Evolutionary conservation across 306 rosid genomes (phyloP).

Genomic region (Vigna mungo): DNA sequence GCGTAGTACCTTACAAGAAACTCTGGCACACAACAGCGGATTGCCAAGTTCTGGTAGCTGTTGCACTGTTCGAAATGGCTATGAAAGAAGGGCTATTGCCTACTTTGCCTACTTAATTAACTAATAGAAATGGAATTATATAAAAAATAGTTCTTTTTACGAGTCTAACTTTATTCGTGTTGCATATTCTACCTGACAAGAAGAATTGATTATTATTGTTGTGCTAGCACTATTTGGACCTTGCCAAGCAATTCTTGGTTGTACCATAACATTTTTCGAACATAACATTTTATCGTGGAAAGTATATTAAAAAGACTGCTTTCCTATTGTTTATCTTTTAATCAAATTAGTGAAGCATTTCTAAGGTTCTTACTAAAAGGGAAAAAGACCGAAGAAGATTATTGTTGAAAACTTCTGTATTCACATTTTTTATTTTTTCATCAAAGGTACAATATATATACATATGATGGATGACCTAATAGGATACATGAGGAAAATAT

Average conservation of each 20-base stretch:
- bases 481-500: no score
- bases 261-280: no score
- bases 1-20: conserved; percentile 71
- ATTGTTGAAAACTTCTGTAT: no score
- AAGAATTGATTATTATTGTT: background rate
- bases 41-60: conserved; percentile 75
- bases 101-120: conserved; percentile 42
- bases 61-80: conserved; percentile 88
- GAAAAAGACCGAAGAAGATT: background rate
- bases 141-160: background rate
- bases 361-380: background rate
- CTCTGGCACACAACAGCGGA: conserved; percentile 90
- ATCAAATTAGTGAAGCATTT: background rate
- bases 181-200: background rate
- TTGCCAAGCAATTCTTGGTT: background rate
- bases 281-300: background rate
- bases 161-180: background rate
- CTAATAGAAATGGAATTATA: background rate
- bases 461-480: no score
- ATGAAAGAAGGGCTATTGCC: conserved; percentile 69
- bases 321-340: no score
- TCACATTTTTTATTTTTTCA: no score
- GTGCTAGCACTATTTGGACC: background rate
- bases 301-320: no score
- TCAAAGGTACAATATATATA: no score